Conservation (phyloP, 2,329 filamentous ascomycete species). For the Sporothrix schenckii region DNA sequence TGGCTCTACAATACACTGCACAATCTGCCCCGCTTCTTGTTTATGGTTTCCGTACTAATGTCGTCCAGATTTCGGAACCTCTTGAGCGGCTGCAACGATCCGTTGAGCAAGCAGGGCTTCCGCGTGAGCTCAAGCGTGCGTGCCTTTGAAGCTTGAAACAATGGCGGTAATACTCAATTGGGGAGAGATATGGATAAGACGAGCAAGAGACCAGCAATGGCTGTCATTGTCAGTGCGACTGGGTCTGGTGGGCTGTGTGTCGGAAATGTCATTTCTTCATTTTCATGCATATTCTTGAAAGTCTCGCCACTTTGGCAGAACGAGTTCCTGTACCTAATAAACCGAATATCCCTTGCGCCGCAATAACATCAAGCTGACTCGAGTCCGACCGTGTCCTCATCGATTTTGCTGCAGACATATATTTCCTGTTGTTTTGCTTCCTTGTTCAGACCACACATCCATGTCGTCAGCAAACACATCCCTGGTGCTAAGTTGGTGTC, state of each 20-base stretch:
- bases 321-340: slow-evolving; percentile 21
- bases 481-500: too few species aligned
- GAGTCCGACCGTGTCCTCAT: not conserved
- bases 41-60: not conserved
- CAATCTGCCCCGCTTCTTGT: too few species aligned
- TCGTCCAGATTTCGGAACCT: not conserved
- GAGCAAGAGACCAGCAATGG: too few species aligned
- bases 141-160: not conserved
- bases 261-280: not conserved
- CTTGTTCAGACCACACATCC: not conserved
- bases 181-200: not conserved
- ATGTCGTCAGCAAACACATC: not conserved
- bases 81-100: not conserved
- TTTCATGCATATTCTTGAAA: not conserved
- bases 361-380: not conserved
- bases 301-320: not conserved
- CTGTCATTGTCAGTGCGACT: not conserved
- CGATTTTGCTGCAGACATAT: not conserved
- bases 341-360: not conserved
- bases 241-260: not conserved
- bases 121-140: not conserved
- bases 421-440: not conserved
- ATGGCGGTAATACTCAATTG: not conserved
- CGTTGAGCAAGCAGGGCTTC: not conserved
- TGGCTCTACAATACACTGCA: not conserved